Evolutionary conservation across 139 green algal species (phyloP).

Genomic region (Chlorokybus atmophyticus): DNA sequence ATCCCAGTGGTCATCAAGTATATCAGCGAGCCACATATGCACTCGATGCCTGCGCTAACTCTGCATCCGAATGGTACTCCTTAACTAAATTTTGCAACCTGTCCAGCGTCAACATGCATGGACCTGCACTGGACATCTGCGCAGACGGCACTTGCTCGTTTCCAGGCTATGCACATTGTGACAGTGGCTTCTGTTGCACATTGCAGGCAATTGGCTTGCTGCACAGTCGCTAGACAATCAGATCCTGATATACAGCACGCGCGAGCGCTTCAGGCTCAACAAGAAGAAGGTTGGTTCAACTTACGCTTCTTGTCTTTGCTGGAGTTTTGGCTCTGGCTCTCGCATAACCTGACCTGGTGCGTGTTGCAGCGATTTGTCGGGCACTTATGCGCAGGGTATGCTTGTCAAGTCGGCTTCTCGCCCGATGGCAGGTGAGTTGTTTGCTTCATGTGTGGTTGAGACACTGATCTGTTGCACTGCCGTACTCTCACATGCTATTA

Average conservation of each 20-base stretch:
- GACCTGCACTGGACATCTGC: background rate
- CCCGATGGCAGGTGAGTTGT: slow-evolving; percentile 51
- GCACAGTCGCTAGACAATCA: slow-evolving; percentile 45
- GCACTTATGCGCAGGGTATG: slow-evolving; percentile 76
- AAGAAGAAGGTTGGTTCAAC: slow-evolving; percentile 91
- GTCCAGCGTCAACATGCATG: background rate
- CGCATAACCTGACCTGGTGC: no score
- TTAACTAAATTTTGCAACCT: background rate
- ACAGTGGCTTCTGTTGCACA: background rate
- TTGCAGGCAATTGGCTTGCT: slow-evolving; percentile 29
- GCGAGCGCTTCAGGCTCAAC: slow-evolving; percentile 75
- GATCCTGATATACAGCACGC: slow-evolving; percentile 81
- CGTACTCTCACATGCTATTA: no score
- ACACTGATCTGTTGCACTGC: no score
- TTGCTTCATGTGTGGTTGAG: no score
- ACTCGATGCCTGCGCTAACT: slow-evolving; percentile 71
- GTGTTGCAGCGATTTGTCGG: slow-evolving; percentile 17
- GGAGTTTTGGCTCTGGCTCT: no score
- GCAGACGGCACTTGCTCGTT: no score
- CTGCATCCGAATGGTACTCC: slow-evolving; percentile 58
- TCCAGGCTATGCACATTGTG: no score
- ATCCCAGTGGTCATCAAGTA: slow-evolving; percentile 70
- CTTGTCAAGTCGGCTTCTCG: slow-evolving; percentile 64
- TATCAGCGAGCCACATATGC: slow-evolving; percentile 86
- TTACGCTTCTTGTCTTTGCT: no score